A percentile compares a stretch with the other conserved stretches of the same genome.
phyloP scores from a whole-genome alignment of 768 basidiomycete genomes.

The Mycena polygramma region DNA sequence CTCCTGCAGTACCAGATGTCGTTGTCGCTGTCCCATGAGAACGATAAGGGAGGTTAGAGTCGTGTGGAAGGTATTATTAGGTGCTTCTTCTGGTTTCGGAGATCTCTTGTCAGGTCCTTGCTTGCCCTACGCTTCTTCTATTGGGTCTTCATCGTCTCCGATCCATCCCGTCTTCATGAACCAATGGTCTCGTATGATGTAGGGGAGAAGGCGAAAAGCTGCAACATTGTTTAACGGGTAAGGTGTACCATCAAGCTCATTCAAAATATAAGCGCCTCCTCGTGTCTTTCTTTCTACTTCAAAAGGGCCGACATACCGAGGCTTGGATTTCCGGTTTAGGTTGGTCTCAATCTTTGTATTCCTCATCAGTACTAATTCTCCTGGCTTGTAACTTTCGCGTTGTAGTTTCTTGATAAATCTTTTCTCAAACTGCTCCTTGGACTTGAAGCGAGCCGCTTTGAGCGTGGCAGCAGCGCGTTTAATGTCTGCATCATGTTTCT shows the following conservation, averaged over 20 bases:
- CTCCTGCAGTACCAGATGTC: too few species aligned
- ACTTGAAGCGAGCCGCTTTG: not conserved
- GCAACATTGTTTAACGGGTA: not conserved
- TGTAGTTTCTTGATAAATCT: not conserved
- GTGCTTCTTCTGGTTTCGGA: not conserved
- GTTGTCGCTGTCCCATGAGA: too few species aligned
- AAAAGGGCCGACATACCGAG: not conserved
- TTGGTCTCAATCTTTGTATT: not conserved
- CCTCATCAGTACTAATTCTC: not conserved
- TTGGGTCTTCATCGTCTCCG: not conserved
- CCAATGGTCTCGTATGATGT: not conserved
- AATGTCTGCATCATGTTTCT: not conserved
- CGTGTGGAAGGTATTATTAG: too few species aligned
- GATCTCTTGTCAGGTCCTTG: not conserved
- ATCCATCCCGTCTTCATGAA: not conserved
- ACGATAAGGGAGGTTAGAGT: too few species aligned
- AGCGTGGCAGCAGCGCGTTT: not conserved
- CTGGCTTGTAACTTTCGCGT: not conserved
- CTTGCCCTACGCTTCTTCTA: not conserved
- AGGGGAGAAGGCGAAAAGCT: not conserved
- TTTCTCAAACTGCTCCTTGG: conserved; percentile 1
- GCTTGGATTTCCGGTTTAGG: not conserved
- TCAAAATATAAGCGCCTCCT: conserved; percentile 1
- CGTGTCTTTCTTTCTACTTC: not conserved
- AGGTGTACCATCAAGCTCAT: not conserved